Evolutionary conservation across 192 early-diverging fungal genomes (phyloP).

Genomic region (Backusella liffmaniae): DNA sequence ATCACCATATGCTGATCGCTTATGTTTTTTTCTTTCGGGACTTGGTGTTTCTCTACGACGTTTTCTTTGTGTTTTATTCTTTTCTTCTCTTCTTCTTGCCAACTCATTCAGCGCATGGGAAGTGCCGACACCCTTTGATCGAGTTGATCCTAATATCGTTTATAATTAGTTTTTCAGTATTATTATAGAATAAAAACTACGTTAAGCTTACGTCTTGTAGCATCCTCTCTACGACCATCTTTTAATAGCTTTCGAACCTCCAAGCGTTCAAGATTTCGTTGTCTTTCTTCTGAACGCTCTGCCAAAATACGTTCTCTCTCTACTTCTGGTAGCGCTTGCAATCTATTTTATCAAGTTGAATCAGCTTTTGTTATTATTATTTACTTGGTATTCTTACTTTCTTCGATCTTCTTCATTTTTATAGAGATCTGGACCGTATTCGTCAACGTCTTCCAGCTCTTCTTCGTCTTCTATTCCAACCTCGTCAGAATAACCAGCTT

Average conservation of each 20-base stretch:
- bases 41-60: constrained; percentile 31
- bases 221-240: constrained; percentile 37
- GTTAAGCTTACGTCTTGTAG: constrained; percentile 24
- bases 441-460: constrained; percentile 59
- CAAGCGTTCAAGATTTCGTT: constrained; percentile 34
- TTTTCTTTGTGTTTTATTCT: constrained; percentile 25
- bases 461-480: constrained; percentile 47
- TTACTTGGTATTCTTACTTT: constrained; percentile 13
- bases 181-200: background rate
- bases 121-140: constrained; percentile 46
- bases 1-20: constrained; percentile 16
- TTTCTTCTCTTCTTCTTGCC: constrained; percentile 57
- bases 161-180: too few relatives aligned
- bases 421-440: constrained; percentile 75
- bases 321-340: constrained; percentile 65
- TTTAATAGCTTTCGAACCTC: constrained; percentile 40
- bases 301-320: constrained; percentile 75
- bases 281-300: constrained; percentile 66
- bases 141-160: constrained; percentile 43
- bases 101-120: constrained; percentile 48
- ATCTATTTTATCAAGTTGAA: constrained; percentile 21
- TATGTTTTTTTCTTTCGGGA: constrained; percentile 31
- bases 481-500: constrained; percentile 37
- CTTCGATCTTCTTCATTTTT: constrained; percentile 65
- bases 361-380: background rate